phyloP scores from a whole-genome alignment of 129 eudicot genomes.

The Gnaphalium uliginosum region DNA sequence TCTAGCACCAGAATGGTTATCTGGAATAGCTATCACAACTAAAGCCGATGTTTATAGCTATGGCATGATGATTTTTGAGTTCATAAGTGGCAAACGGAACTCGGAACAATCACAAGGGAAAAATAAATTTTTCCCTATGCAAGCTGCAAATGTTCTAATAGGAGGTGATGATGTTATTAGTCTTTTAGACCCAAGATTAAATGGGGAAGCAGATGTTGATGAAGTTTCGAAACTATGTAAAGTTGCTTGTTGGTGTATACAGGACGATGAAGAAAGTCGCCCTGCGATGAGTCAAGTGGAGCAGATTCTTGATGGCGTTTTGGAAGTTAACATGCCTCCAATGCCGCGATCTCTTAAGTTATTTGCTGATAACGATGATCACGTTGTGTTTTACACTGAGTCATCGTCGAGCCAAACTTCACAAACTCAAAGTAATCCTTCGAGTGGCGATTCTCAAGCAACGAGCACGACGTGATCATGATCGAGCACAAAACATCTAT shows the following conservation, averaged over 20 bases:
- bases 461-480: background rate
- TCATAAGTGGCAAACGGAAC: conserved; percentile 57
- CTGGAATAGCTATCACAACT: conserved; percentile 58
- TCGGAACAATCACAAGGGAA: conserved; percentile 36
- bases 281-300: conserved; percentile 70
- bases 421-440: conserved; percentile 11
- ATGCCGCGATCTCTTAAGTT: conserved; percentile 48
- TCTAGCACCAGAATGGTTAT: conserved; percentile 77
- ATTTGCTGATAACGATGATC: conserved; percentile 39
- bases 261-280: conserved; percentile 60
- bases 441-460: background rate
- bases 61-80: conserved; percentile 72
- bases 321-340: conserved; percentile 63
- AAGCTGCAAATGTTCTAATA: conserved; percentile 39
- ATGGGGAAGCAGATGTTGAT: conserved; percentile 40
- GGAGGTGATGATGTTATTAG: conserved; percentile 56
- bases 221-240: conserved; percentile 55
- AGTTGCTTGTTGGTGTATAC: conserved; percentile 78
- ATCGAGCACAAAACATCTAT: background rate
- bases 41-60: conserved; percentile 78
- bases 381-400: conserved; percentile 44
- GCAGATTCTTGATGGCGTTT: conserved; percentile 68
- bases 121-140: conserved; percentile 48
- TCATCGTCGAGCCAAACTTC: conserved; percentile 45
- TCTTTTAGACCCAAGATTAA: conserved; percentile 52